Evolutionary conservation across 139 green algal genomes (phyloP), one percentile per base, ranked within the genome.

Genomic region (Edaphochlamys debaryana): DNA sequence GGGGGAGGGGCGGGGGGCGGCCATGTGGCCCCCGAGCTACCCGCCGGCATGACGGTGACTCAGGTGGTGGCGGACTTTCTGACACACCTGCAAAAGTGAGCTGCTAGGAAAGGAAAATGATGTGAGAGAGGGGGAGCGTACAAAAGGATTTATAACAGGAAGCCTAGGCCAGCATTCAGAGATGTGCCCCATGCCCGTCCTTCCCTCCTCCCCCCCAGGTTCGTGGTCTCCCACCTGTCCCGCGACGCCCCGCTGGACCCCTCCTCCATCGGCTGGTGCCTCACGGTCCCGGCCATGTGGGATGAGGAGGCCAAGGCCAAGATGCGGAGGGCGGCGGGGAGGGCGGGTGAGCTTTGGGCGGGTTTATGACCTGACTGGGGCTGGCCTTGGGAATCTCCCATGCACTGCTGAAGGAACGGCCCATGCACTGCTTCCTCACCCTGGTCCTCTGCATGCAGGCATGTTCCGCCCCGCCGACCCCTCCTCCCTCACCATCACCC

Each of bases 271-370:
- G n/a, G n/a, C 6, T 82, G 76, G 76, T 82, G 76, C 60, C n/a
- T 82, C 63, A 82, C 63, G 5, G 32, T 82, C 9, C 76, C 76
- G 1, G 76, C 76, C 23, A 63, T 82, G 63, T 82, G 76, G 76
- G 22, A 38, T 27, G 76, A 82, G 45, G 62, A 41, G 7, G 42
- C 41, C 62, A 82, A 82, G 62, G 19, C 15, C 38, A 38, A n/a
- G n/a, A 66, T 82, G 76, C 62, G 63, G 2, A 13, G 52, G 42
- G 76, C 76, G 22, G 76, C 76, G 6, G 52, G 73, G 32, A 64
- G 42, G 45, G 63, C 76, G 11, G 76, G 76, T 82, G n/a, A 38
- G 76, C 11, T 27, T 37, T 15, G 6, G 3, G n/a, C 36, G 3
- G 68, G 15, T 11, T 38, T 22, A 38, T 17, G 38, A 8, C 29